These are phyloP conservation scores for Boletus coccyginus DNA, from an alignment of 768 basidiomycete genomes.

Conservation along the genomic window DNA sequence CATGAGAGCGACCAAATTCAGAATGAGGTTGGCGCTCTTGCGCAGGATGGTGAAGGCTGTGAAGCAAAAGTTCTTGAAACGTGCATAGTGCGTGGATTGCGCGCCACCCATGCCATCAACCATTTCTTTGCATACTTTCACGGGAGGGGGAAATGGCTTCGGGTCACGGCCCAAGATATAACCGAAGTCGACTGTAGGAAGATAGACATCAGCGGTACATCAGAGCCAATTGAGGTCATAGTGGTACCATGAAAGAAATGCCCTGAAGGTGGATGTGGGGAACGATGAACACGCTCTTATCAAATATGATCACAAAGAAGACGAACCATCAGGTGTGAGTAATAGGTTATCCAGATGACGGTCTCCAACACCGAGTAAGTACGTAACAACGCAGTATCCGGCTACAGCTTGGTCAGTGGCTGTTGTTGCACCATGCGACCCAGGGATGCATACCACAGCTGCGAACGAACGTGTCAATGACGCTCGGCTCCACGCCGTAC, in stretches of 20 bases:
- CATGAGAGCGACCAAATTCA: constrained; percentile 96
- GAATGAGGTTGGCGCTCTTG: constrained; percentile 95
- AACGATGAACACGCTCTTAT: neutral
- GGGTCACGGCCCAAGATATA: constrained; percentile 98
- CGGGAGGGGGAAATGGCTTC: constrained; percentile 95
- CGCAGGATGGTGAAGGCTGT: constrained; percentile 97
- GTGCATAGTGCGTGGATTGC: constrained; percentile 89
- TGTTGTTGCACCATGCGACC: neutral
- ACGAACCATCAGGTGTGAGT: constrained; percentile 82
- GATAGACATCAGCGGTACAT: constrained; percentile 8
- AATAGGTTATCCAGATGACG: constrained; percentile 95
- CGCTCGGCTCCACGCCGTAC: constrained; percentile 89
- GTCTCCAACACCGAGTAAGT: constrained; percentile 94
- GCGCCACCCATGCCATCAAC: constrained; percentile 99
- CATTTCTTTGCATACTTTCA: constrained; percentile 99
- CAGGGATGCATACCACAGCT: constrained; percentile 77
- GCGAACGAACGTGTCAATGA: constrained; percentile 94
- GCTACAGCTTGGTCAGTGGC: constrained; percentile 48
- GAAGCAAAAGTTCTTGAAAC: constrained; percentile 95
- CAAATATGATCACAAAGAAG: neutral
- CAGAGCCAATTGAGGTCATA: neutral
- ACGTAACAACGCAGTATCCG: constrained; percentile 97
- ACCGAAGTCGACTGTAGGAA: constrained; percentile 83
- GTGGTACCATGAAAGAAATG: constrained; percentile 93
- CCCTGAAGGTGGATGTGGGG: constrained; percentile 36